phyloP scores from a whole-genome alignment of 305 asterid species.

The Solanum aculeatissimum region DNA sequence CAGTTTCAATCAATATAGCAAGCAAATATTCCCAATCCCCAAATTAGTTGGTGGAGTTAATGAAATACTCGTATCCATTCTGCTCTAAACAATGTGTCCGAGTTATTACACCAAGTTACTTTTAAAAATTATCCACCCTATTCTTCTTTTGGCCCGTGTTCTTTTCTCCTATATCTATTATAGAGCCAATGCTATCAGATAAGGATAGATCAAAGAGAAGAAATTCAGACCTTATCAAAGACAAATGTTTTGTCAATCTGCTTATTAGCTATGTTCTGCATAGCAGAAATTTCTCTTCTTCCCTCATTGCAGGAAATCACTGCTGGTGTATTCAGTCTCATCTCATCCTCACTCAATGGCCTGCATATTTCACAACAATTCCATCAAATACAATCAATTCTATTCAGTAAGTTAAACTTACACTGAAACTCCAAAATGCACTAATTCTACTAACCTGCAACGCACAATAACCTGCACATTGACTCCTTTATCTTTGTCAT shows the following conservation, averaged over 20 bases:
- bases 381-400: not conserved
- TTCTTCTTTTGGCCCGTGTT: not conserved
- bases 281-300: constrained; percentile 79
- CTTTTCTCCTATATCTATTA: not conserved
- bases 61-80: not conserved
- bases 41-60: not conserved
- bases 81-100: not conserved
- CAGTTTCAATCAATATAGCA: not conserved
- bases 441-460: constrained; percentile 52
- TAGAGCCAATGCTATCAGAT: not conserved
- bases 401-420: not conserved
- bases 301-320: constrained; percentile 83
- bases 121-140: not conserved
- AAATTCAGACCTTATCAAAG: constrained; percentile 74
- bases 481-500: constrained; percentile 90
- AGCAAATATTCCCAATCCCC: not conserved
- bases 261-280: constrained; percentile 95
- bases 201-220: not conserved
- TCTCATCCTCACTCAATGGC: constrained; percentile 94
- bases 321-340: constrained; percentile 60
- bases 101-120: not conserved
- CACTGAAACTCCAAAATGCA: not conserved
- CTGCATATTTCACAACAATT: constrained; percentile 15
- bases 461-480: constrained; percentile 91
- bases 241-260: constrained; percentile 92